Evolutionary conservation across 441 rosid genomes (phyloP).

Genomic region (Corymbia citriodora): DNA sequence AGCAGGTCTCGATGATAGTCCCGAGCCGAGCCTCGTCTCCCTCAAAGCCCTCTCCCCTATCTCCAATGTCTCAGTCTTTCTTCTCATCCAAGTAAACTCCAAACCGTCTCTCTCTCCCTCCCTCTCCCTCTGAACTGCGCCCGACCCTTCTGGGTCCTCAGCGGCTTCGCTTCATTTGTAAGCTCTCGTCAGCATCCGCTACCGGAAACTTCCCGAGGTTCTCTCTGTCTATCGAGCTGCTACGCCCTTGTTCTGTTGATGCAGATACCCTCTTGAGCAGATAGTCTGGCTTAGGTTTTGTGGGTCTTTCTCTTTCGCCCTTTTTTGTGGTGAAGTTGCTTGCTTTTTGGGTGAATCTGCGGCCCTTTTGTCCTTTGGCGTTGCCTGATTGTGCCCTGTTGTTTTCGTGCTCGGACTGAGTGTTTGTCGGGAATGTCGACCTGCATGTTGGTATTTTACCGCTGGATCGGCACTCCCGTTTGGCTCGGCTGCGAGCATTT

Average conservation of each 20-base stretch:
- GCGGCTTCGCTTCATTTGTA: not conserved
- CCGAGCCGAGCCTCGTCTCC: not conserved
- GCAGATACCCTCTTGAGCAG: not conserved
- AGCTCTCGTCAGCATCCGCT: not conserved
- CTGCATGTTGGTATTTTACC: not conserved
- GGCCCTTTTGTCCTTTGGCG: not conserved
- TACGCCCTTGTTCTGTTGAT: not conserved
- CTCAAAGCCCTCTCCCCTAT: not conserved
- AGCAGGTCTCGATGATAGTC: not conserved
- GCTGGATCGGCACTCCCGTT: not conserved
- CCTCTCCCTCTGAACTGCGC: not conserved
- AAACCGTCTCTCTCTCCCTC: not conserved
- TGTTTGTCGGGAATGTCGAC: not conserved
- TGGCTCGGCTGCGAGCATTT: not conserved
- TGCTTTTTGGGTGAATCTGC: not conserved
- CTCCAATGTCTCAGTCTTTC: not conserved
- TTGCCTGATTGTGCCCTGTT: not conserved
- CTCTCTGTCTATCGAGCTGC: not conserved
- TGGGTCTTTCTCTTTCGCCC: not conserved
- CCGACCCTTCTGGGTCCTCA: not conserved
- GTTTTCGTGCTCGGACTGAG: not conserved
- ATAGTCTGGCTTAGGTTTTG: not conserved
- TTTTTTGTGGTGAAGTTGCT: not conserved
- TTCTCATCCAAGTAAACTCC: not conserved
- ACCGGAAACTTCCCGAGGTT: not conserved